A percentile compares a stretch with the other conserved stretches of the same genome.
Evolutionary conservation across 1,284 basidiomycete genomes (phyloP).

Genomic region (Apiotrichum mycotoxinovorans): DNA sequence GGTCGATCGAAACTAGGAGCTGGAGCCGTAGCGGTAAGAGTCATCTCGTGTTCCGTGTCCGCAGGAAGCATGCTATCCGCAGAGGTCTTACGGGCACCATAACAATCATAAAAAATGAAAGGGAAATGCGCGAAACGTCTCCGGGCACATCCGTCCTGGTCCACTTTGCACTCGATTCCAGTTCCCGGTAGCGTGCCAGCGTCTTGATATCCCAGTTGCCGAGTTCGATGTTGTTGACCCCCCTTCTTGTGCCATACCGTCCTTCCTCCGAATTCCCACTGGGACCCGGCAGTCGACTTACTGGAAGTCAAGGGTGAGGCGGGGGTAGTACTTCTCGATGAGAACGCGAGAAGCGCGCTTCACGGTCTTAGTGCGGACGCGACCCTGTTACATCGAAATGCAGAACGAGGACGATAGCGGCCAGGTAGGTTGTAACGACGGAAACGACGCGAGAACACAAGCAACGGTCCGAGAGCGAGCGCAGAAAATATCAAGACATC

Average conservation of each 20-base stretch:
- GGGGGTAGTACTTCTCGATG: conserved; percentile 99
- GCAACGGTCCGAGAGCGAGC: not conserved
- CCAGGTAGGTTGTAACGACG: no score
- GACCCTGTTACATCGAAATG: conserved; percentile 79
- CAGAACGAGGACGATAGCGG: not conserved
- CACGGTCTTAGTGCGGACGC: conserved; percentile 99
- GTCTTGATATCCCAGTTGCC: not conserved
- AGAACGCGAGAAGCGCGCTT: conserved; percentile 98
- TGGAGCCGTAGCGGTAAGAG: no score
- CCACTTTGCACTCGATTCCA: no score
- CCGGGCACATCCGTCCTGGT: no score
- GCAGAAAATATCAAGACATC: not conserved
- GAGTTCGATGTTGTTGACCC: not conserved
- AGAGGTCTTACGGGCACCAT: no score
- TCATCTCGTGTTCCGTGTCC: no score
- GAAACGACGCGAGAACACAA: no score
- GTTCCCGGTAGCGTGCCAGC: no score
- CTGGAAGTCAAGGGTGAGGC: conserved; percentile 93
- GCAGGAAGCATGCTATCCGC: no score
- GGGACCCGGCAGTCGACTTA: conserved; percentile 32
- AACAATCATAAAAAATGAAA: no score
- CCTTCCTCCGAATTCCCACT: not conserved
- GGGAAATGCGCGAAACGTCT: no score
- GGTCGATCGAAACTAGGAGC: no score
- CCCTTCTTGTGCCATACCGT: not conserved